Evolutionary conservation across 2,329 filamentous ascomycete species (phyloP).

Genomic region (Orbilia quercus): DNA sequence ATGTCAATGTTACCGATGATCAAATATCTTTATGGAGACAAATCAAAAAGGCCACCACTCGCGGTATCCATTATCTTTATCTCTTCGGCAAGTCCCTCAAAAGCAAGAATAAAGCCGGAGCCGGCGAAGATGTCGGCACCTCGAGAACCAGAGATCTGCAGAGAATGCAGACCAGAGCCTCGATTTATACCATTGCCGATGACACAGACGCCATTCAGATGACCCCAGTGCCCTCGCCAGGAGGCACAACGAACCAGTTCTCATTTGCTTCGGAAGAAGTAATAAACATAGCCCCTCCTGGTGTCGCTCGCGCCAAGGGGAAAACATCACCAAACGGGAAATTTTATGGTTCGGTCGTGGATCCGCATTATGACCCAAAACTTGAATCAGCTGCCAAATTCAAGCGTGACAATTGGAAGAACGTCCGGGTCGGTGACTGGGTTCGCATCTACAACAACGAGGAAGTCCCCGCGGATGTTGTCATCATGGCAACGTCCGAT

Average conservation of each 20-base stretch:
- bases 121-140: constrained; percentile 61
- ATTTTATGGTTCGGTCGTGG: constrained; percentile 75
- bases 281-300: constrained; percentile 33
- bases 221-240: constrained; percentile 90
- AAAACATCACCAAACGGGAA: constrained; percentile 53
- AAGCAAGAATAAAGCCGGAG: constrained; percentile 62
- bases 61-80: constrained; percentile 65
- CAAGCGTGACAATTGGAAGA: constrained; percentile 95
- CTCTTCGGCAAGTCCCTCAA: constrained; percentile 68
- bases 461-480: constrained; percentile 90
- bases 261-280: constrained; percentile 60
- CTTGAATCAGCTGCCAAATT: constrained; percentile 76
- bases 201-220: constrained; percentile 79
- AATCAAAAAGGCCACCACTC: constrained; percentile 87
- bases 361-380: constrained; percentile 69
- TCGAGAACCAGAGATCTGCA: constrained; percentile 53
- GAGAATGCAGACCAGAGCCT: constrained; percentile 59
- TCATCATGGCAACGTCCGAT: constrained; percentile 92
- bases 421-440: constrained; percentile 92
- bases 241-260: constrained; percentile 67
- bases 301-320: constrained; percentile 29
- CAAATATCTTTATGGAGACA: constrained; percentile 85
- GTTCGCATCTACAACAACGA: constrained; percentile 96
- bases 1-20: constrained; percentile 91
- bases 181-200: constrained; percentile 65